Evolutionary conservation across 176 grass and related monocot genomes (phyloP).

Genomic region (Raddia distichophylla): DNA sequence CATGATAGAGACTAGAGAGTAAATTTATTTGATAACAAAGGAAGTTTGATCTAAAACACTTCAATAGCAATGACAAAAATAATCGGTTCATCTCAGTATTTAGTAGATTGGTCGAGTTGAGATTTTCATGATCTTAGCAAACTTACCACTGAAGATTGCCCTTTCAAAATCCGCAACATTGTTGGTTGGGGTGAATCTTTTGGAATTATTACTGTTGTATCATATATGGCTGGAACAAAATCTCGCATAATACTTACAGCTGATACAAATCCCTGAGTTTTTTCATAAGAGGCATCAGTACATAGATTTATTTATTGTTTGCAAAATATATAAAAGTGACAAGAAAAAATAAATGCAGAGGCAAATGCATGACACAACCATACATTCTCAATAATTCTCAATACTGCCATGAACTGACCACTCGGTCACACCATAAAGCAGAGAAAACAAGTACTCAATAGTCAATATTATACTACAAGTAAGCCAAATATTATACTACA

Average conservation of each 20-base stretch:
- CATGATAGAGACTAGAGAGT: not conserved
- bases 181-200: slow-evolving; percentile 89
- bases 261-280: slow-evolving; percentile 89
- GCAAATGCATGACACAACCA: slow-evolving; percentile 13
- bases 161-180: slow-evolving; percentile 92
- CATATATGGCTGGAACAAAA: slow-evolving; percentile 96
- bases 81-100: slow-evolving; percentile 26
- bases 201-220: slow-evolving; percentile 93
- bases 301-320: slow-evolving; percentile 9
- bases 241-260: slow-evolving; percentile 86
- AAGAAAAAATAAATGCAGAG: not conserved
- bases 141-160: slow-evolving; percentile 90
- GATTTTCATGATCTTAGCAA: slow-evolving; percentile 2
- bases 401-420: not conserved
- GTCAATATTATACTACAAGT: slow-evolving; percentile 12
- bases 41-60: not conserved
- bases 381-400: not conserved
- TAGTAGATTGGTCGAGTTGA: not conserved
- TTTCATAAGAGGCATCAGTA: slow-evolving; percentile 23
- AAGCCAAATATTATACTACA: slow-evolving; percentile 26
- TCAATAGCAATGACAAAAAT: not conserved
- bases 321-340: not conserved
- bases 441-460: not conserved
- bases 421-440: slow-evolving; percentile 12
- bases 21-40: slow-evolving; percentile 6